Percentiles rank a stretch among this genome's conserved stretches.
Conservation (phyloP, 1,284 basidiomycete genomes). For the Microbotryum lychnidis-dioicae region DNA sequence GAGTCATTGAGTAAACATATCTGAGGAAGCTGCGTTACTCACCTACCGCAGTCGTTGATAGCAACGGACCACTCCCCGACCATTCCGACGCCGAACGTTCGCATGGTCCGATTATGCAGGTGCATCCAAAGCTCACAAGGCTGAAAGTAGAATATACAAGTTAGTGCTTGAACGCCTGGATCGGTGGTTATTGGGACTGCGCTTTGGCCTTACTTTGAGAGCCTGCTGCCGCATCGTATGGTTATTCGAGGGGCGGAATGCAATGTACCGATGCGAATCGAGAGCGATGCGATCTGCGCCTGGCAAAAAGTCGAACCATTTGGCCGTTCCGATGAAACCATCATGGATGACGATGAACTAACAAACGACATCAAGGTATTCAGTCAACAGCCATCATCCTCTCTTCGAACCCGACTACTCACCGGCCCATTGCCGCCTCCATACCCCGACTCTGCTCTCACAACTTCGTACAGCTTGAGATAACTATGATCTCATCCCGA, state of each 20-base stretch:
- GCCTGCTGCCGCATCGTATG: constrained; percentile 8
- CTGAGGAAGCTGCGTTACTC: constrained; percentile 48
- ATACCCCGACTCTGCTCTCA: constrained; percentile 52
- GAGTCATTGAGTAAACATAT: constrained; percentile 16
- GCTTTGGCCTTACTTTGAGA: neutral
- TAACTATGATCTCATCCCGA: constrained; percentile 16
- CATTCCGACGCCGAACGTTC: constrained; percentile 34
- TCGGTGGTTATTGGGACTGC: neutral
- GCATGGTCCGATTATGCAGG: constrained; percentile 22
- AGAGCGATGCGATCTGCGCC: constrained; percentile 63
- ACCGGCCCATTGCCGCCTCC: constrained; percentile 26
- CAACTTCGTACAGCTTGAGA: constrained; percentile 29
- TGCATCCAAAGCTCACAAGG: constrained; percentile 31
- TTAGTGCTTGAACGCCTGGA: neutral
- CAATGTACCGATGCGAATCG: constrained; percentile 53
- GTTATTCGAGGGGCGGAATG: constrained; percentile 12
- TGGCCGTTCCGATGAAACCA: constrained; percentile 19
- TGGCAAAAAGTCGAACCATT: constrained; percentile 26
- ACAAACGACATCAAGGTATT: no score
- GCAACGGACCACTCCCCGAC: constrained; percentile 37
- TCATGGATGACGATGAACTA: constrained; percentile 19
- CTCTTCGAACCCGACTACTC: no score
- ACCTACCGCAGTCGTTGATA: constrained; percentile 12
- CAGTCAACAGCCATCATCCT: no score
- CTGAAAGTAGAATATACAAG: neutral